Base-by-base conservation (phyloP, 179 eudicot species). In the Silene coronaria region DNA sequence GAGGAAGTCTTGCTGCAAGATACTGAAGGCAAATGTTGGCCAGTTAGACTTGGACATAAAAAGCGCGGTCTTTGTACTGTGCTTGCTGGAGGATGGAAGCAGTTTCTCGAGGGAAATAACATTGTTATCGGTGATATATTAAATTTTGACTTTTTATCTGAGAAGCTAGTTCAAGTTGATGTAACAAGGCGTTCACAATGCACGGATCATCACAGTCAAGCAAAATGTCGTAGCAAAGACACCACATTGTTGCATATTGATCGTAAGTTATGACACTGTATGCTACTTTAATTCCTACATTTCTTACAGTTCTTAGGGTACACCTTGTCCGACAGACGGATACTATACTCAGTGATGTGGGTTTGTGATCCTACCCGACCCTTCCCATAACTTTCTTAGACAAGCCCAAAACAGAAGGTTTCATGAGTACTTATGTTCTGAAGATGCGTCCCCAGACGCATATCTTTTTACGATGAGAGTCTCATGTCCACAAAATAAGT, bases 1-100 rank as follows among this genome's bases (percentile, higher is more conserved):
- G 68, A 81, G 27, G 53, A 62, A 68, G 24, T 81, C 72, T 58
- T 60, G 22, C 30, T 81, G 19, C 78, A 53, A 60, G 74, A 81
- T 77, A 61, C 62, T 2, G 30, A 69, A n/a, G 84, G 78, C 6
- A 69, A 63, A 6, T 60, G 61, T 57, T 77, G 84, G 84, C 70
- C 72, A 4, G 72, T 81, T 51, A 74, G 59, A 68, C 75, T 81
- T 32, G 67, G 14, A 51, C 80, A 73, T 55, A 77, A 72, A 48
- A 77, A 48, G 28, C 65, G 55, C 17, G 84, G 48, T 6, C 11
- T 75, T 26, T 71, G 62, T 16, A 75, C 65, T 8, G 13, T 77
- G 7, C 57, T 77, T 26, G 3, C 24, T 51, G 42, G 70, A 53
- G 78, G 80, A 62, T 81, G 84, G 84, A 81, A 27, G 62, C 38